Percentiles rank a stretch among this genome's conserved stretches.
phyloP scores from a whole-genome alignment of 2,329 filamentous ascomycete species.

The Cordyceps cicadae region DNA sequence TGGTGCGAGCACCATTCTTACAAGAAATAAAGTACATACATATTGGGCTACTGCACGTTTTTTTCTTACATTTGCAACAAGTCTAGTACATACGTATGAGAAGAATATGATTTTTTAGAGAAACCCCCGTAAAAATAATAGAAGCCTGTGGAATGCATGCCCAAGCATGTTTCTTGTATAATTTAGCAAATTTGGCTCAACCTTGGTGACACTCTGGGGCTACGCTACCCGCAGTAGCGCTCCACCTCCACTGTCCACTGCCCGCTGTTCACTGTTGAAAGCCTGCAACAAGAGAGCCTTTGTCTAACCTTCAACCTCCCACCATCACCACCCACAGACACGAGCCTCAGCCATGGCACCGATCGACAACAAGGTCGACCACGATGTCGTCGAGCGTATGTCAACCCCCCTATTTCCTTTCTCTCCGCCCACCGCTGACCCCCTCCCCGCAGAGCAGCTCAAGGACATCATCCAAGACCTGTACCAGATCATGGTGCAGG shows the following conservation, averaged over 20 bases:
- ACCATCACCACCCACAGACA: neutral
- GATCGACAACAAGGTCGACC: constrained; percentile 27
- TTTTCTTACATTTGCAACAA: neutral
- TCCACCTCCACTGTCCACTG: neutral
- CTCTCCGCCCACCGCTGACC: constrained; percentile 11
- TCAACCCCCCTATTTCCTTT: neutral
- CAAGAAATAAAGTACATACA: neutral
- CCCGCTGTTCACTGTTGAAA: neutral
- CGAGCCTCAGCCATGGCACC: constrained; percentile 29
- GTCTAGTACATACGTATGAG: neutral
- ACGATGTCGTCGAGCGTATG: constrained; percentile 33
- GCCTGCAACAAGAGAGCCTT: neutral
- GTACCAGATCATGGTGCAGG: constrained; percentile 56
- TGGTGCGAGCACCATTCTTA: neutral
- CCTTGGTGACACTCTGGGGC: neutral
- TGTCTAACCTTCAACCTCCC: neutral
- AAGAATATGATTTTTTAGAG: too few relatives aligned
- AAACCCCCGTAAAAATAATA: too few relatives aligned
- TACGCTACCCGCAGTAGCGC: neutral
- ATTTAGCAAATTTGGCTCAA: too few relatives aligned
- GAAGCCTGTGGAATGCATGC: too few relatives aligned
- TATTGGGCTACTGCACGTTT: too few relatives aligned
- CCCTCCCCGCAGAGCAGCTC: constrained; percentile 39
- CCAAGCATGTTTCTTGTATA: too few relatives aligned
- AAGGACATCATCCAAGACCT: constrained; percentile 56